Base-by-base conservation (phyloP, 306 rosid species). In the Quercus alba region DNA sequence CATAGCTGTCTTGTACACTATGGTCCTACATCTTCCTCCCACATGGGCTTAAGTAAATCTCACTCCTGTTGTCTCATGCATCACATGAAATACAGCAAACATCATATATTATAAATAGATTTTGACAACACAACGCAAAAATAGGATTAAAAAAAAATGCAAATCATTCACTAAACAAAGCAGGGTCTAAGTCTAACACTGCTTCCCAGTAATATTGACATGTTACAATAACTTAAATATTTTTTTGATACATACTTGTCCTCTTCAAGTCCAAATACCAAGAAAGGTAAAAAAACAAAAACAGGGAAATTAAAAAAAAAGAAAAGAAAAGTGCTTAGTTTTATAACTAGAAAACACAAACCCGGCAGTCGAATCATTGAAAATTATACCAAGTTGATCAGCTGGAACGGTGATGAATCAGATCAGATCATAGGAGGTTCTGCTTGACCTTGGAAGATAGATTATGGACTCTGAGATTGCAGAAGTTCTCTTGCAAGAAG, bases 401-500 rank as follows among this genome's bases (percentile, higher is more conserved):
- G 6, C 78, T 85, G 74, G 76, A 75, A 68, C 86, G 82, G 54
- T 38, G 81, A 67, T 72, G 84, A 63, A 87, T 73, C 44, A 84
- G 88, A 77, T 80, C 81, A 77, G 87, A 77, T 80, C 81, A 75
- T 80, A 90, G 35, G 88, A 80, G 46, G 79, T 85, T 78, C 88
- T 80, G 57, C 81, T 79, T 46, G 96, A 80, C 79, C 83, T 91
- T 79, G 97, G 97, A 77, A 88, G 89, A 63, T 80, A 77, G 33
- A 91, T 80, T 70, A 93, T 73, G 49, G 98, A 96, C 72, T 89
- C 92, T 75, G 96, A 88, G 80, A 93, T 92, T 25, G 86, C 86
- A 79, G 91, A 87, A 72, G 92, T 88, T 73, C 92, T 88, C 85
- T 91, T 93, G 84, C 99, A 95, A 70, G 96, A 86, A 59, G 82